Evolutionary conservation across 2,329 filamentous ascomycete genomes (phyloP), one percentile per base, ranked within the genome.

Genomic region (Xylariaceae sp.): DNA sequence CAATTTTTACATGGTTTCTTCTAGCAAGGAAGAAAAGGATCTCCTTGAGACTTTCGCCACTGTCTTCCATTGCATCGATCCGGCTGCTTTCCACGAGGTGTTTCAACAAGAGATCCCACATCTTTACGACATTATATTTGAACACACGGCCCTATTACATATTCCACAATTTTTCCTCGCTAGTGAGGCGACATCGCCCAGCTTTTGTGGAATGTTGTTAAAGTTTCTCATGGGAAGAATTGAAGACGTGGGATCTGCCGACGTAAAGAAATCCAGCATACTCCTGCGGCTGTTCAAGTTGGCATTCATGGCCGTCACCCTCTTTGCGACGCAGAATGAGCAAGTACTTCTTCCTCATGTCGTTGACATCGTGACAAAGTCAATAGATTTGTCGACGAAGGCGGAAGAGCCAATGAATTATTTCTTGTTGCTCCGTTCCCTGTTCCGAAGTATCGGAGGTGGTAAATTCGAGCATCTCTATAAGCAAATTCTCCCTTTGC

Each of bases 351-450:
- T 97, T 51, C 95, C 95, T 0, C 94, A 99, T 70, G 92, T 99
- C 49, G 91, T 95, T 52, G 95, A 95, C 68, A 95, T 99, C 60
- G 90, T 99, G 58, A 96, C 92, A 9, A 91, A 95, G 71, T 97
- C 92, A 6, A 96, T 99, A 59, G 90, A 97, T 71, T 77, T 97
- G 39, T 96, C 92, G 1, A 95, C 94, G 5, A 95, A 88, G 55
- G 95, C 94, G 0, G 91, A 96, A 65, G 92, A 97, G 68, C 95
- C 95, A 0, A 96, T 96, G 82, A 99, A 99, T 71, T 99, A 99
- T 73, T 99, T 99, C 72, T 79, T 96, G 8, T 80, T 99, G 1
- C 77, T 99, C 40, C 82, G 94, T 35, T 96, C 91, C 0, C 76
- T 99, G 1, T 99, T 99, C 71, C 78, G 94, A 54, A 97, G 92